Base-by-base conservation (phyloP, 768 basidiomycete genomes). In the Lactarius tabidus region DNA sequence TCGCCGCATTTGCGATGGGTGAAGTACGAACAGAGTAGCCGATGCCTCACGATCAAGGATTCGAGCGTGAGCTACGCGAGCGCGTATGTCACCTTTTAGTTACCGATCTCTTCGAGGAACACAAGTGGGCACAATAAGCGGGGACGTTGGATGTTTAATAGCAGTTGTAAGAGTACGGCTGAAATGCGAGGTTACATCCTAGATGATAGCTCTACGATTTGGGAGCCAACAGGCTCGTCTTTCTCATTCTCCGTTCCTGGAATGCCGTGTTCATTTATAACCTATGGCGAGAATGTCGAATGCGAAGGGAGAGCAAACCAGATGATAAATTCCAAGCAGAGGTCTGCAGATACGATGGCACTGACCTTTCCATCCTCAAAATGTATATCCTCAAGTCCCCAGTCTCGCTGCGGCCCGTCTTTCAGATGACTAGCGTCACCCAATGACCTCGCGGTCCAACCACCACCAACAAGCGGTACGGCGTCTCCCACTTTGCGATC, bases 1-100 rank as follows among this genome's bases (percentile, higher is more conserved):
- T 62, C 61, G 0, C 69, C 80, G 0, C 79, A 75, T 28, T 74
- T 94, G 59, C 85, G 85, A 68, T 99, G 93, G 86, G 92, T 97
- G 28, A 80, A 88, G 69, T 99, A 99, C 75, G 94, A 92, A 73
- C 96, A 98, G 77, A 98, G 95, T 73, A 90, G 86, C 72, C 79
- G 82, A 62, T 94, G 91, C 72, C 69, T 79, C 68, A 84, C 76
- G 20, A 72, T 90, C 60, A 76, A 79, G 55, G 92, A 95, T 74
- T 92, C 90, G 38, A 98, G 96, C 72, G 97, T 99, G 26, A 96
- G 94, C 75, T 99, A 99, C 73, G 95, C 95, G 9, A 96, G 95
- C 73, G 97, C 88, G 35, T 94, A 87, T 77, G 77, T 93, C 52
- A 81, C 78, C 39, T 83, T 92, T 74, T 89, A 79, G 66, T 33